Percentiles rank a stretch among this genome's conserved stretches.
Evolutionary conservation across 768 basidiomycete species (phyloP).

Genomic region (Termitomyces heimii): DNA sequence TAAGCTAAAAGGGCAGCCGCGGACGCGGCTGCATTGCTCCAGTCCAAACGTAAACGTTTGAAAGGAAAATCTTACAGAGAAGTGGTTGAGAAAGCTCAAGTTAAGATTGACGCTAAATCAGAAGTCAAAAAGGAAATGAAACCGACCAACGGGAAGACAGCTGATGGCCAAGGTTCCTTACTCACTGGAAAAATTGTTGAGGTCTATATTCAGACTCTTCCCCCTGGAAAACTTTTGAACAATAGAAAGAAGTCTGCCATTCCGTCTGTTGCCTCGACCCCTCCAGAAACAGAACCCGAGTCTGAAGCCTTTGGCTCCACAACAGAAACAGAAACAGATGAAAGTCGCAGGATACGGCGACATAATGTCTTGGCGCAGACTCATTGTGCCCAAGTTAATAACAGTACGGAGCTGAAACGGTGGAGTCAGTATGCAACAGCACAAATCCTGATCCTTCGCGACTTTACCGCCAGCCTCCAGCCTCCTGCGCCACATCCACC

Average conservation of each 20-base stretch:
- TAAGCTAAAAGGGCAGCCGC: slow-evolving; percentile 49
- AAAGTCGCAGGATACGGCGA: slow-evolving; percentile 29
- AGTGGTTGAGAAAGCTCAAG: slow-evolving; percentile 35
- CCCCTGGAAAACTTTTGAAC: slow-evolving; percentile 15
- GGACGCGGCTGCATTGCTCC: slow-evolving; percentile 32
- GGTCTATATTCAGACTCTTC: slow-evolving; percentile 44
- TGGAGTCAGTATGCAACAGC: no score
- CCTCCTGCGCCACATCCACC: no score
- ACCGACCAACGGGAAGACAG: slow-evolving; percentile 5
- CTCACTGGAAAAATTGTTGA: slow-evolving; percentile 30
- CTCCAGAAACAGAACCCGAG: slow-evolving; percentile 31
- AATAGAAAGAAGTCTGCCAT: slow-evolving; percentile 19
- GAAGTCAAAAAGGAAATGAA: slow-evolving; percentile 10
- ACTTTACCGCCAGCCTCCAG: no score
- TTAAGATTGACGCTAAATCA: slow-evolving; percentile 3
- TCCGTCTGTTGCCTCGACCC: slow-evolving; percentile 28
- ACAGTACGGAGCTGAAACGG: no score
- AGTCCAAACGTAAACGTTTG: slow-evolving; percentile 64
- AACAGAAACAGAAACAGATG: slow-evolving; percentile 32
- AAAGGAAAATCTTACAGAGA: slow-evolving; percentile 73
- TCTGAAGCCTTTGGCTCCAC: slow-evolving; percentile 17
- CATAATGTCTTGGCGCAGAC: no score
- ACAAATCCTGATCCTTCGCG: no score
- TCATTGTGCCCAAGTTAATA: no score
- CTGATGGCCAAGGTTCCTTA: slow-evolving; percentile 6